A percentile compares a stretch with the other conserved stretches of the same genome.
These are phyloP conservation scores for Cercospora zeina DNA, from an alignment of 2,329 filamentous ascomycete genomes.

Conservation along the genomic window DNA sequence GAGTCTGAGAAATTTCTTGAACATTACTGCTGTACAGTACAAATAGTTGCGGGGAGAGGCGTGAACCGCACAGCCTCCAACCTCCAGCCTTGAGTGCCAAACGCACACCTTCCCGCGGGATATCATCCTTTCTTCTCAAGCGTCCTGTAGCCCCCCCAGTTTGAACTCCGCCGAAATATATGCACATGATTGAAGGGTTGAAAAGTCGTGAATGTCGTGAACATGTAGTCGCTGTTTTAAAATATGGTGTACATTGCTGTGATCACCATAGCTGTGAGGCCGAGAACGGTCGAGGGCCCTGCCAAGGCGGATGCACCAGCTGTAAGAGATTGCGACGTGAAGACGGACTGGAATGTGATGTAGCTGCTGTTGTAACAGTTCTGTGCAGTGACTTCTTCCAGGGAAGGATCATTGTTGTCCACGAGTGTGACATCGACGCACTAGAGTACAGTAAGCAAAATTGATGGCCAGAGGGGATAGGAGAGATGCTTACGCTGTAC, in stretches of 20 bases:
- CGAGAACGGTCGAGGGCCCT: conserved; percentile 10
- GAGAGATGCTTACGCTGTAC: conserved; percentile 65
- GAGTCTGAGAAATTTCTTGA: neutral
- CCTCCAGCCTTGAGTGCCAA: too few relatives aligned
- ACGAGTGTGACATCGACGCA: conserved; percentile 95
- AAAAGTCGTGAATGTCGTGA: neutral
- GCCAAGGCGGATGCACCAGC: conserved; percentile 16
- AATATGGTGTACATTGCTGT: conserved; percentile 7
- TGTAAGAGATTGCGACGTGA: conserved; percentile 53
- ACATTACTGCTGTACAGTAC: neutral
- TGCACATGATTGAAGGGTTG: neutral
- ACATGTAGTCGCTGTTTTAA: conserved; percentile 3
- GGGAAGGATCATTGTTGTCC: conserved; percentile 64
- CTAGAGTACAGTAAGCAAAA: conserved; percentile 47
- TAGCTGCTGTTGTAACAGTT: conserved; percentile 88
- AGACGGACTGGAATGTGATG: conserved; percentile 75
- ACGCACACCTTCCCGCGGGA: neutral
- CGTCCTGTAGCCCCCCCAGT: neutral
- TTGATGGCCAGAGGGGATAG: too few relatives aligned
- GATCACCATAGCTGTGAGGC: conserved; percentile 4
- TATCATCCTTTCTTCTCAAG: neutral
- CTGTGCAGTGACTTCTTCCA: conserved; percentile 69
- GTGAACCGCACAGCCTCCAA: too few relatives aligned
- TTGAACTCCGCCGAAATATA: neutral
- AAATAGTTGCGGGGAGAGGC: too few relatives aligned